Evolutionary conservation across 177 flowering plant species (phyloP).

Genomic region (Vitis hybrid): DNA sequence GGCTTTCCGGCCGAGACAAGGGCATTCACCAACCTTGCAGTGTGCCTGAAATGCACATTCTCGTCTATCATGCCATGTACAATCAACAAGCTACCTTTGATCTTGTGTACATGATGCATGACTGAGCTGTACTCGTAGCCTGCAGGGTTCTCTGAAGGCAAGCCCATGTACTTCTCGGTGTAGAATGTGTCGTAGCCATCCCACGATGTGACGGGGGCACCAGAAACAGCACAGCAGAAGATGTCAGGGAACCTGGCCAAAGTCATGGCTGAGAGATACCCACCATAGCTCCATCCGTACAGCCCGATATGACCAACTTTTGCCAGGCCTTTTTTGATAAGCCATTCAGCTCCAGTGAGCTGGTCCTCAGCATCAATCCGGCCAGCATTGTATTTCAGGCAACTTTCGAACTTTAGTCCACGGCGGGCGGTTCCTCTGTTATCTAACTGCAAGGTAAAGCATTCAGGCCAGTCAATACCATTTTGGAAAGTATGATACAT

Average conservation of each 20-base stretch:
- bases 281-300: constrained; percentile 99
- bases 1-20: constrained; percentile 67
- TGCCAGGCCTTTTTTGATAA: constrained; percentile 77
- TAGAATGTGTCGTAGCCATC: constrained; percentile 97
- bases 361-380: constrained; percentile 81
- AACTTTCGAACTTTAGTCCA: constrained; percentile 81
- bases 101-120: constrained; percentile 67
- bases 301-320: constrained; percentile 67
- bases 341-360: constrained; percentile 81
- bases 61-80: constrained; percentile 98
- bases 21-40: constrained; percentile 90
- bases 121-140: constrained; percentile 60
- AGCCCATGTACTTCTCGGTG: constrained; percentile 97
- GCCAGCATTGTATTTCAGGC: constrained; percentile 66
- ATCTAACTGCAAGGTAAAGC: constrained; percentile 60
- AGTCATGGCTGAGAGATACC: constrained; percentile 81
- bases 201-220: constrained; percentile 97
- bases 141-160: constrained; percentile 52
- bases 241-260: constrained; percentile 67
- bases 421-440: constrained; percentile 89
- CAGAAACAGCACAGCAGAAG: constrained; percentile 76
- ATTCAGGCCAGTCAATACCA: background rate
- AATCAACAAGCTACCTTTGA: constrained; percentile 71
- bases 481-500: background rate
- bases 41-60: constrained; percentile 95